These are phyloP conservation scores for Suaeda aralocaspica DNA, from an alignment of 148 eudicot species.

Conservation along the genomic window DNA sequence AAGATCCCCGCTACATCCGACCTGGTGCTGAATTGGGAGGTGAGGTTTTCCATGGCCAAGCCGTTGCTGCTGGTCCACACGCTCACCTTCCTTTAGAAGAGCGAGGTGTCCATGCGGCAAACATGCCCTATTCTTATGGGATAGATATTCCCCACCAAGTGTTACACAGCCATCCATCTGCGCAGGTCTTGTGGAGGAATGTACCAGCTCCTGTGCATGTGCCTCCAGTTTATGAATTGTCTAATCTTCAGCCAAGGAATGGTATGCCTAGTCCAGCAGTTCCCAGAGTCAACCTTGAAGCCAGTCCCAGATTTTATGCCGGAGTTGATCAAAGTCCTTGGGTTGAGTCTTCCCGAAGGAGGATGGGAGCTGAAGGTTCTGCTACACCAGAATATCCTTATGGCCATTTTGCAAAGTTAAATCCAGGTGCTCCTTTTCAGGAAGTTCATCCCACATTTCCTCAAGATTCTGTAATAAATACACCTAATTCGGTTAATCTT, in stretches of 20 bases:
- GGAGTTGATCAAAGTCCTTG: conserved; percentile 61
- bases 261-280: conserved; percentile 39
- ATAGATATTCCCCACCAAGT: conserved; percentile 48
- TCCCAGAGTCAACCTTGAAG: conserved; percentile 44
- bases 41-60: conserved; percentile 57
- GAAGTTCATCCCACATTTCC: conserved; percentile 33
- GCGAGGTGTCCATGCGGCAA: conserved; percentile 41
- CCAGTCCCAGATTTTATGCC: conserved; percentile 44
- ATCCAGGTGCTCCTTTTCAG: conserved; percentile 26
- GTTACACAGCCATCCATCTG: conserved; percentile 47
- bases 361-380: conserved; percentile 46
- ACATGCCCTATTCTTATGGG: conserved; percentile 57
- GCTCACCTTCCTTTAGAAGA: conserved; percentile 53
- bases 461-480: conserved; percentile 34
- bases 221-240: conserved; percentile 43
- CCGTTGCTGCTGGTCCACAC: conserved; percentile 46
- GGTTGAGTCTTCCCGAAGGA: conserved; percentile 55
- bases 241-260: conserved; percentile 47
- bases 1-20: conserved; percentile 47
- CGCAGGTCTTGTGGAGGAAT: conserved; percentile 55
- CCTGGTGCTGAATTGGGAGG: conserved; percentile 52
- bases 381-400: conserved; percentile 43
- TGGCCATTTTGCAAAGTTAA: conserved; percentile 34
- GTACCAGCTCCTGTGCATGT: conserved; percentile 43
- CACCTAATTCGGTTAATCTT: conserved; percentile 27